Conservation (phyloP, 345 rosid genomes). For the Fremontodendron californicum region DNA sequence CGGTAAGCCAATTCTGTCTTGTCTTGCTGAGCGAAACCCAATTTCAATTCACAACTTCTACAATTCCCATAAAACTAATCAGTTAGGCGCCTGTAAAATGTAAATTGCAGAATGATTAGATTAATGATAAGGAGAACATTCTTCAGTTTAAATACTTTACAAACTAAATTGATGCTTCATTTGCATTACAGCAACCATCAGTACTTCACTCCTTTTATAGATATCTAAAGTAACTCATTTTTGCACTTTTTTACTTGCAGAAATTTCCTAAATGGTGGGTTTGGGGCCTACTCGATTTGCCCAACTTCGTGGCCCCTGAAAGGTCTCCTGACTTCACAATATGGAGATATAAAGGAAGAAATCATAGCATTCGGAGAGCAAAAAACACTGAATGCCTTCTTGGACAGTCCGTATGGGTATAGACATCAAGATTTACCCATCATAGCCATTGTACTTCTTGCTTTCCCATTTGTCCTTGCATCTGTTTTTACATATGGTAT, state of each 20-base stretch:
- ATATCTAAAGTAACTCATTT: not conserved
- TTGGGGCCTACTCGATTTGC: conserved; percentile 38
- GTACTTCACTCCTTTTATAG: not conserved
- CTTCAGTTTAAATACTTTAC: not conserved
- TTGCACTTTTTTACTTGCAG: conserved; percentile 20
- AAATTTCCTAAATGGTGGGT: conserved; percentile 47
- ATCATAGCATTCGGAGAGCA: conserved; percentile 28
- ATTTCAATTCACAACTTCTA: not conserved
- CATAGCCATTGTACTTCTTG: conserved; percentile 22
- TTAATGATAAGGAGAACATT: not conserved
- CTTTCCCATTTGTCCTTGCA: conserved; percentile 32
- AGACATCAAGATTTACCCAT: conserved; percentile 24
- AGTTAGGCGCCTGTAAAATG: not conserved
- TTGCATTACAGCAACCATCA: not conserved
- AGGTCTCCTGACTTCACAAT: conserved; percentile 38
- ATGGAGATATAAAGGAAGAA: conserved; percentile 33
- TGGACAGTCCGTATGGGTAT: conserved; percentile 31
- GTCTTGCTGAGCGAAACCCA: not conserved
- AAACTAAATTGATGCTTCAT: not conserved
- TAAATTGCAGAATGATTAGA: not conserved
- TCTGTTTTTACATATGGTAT: conserved; percentile 23
- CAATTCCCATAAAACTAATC: not conserved
- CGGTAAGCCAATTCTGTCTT: conserved; percentile 25
- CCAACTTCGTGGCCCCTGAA: conserved; percentile 41
- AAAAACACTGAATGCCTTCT: conserved; percentile 22